Evolutionary conservation across 257 asterid genomes (phyloP).

Genomic region (Nicotiana obtusifolia): DNA sequence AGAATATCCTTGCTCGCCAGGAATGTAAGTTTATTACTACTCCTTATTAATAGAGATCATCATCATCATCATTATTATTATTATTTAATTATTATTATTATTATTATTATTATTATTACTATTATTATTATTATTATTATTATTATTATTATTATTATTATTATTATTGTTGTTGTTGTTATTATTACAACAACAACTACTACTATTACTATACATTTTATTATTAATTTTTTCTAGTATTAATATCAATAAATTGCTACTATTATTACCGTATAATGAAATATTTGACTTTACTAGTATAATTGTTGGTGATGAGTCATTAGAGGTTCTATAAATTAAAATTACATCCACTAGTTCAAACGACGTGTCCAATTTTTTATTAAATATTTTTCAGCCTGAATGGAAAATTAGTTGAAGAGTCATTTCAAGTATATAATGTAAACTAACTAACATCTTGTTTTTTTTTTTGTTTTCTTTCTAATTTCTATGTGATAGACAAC

Average conservation of each 20-base stretch:
- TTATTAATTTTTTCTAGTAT: too few species aligned
- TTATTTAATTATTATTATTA: too few species aligned
- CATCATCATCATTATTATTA: too few species aligned
- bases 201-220: too few species aligned
- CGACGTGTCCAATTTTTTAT: background rate
- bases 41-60: too few species aligned
- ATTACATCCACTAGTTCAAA: conserved; percentile 4
- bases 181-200: too few species aligned
- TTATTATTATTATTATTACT: too few species aligned
- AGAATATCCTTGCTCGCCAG: background rate
- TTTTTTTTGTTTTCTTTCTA: background rate
- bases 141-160: too few species aligned
- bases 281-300: background rate
- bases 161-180: too few species aligned
- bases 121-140: too few species aligned
- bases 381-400: background rate
- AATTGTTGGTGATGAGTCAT: conserved; percentile 6
- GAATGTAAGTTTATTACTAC: background rate
- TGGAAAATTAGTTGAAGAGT: conserved; percentile 11
- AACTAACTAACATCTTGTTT: background rate
- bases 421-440: conserved; percentile 10
- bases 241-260: background rate
- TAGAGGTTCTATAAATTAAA: background rate
- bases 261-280: background rate
- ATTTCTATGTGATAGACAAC: background rate